Base-by-base conservation (phyloP, 306 rosid species). In the Trifolium dubium region DNA sequence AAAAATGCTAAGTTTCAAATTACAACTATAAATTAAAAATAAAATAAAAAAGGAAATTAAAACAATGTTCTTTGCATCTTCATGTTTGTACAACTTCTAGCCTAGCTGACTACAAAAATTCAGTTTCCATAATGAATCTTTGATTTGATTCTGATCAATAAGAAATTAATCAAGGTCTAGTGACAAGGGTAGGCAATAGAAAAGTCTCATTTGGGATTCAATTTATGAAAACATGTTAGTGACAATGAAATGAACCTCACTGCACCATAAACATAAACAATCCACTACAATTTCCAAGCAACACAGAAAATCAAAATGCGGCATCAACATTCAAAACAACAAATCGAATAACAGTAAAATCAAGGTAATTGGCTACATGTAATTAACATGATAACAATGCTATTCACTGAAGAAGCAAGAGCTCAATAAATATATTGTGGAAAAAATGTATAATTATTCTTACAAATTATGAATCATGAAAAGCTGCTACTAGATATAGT, bases 401-500 rank as follows among this genome's bases (percentile, higher is more conserved):
- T 11, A 28, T 40, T 49, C 59, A 69, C 35, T 69, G 47, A 79
- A 60, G 19, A 77, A 58, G 51, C 39, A 53, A 18, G 12, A 79
- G 66, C 50, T 6, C 67, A 56, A 60, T 19, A 14, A 44, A 69
- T 41, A 60, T 17, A 3, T 2, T 5, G 31, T 63, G 49, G 11
- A 8, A 37, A 63, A 43, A 63, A 43, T 51, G 71, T 6, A 62
- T 55, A 9, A 31, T 56, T 58, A 74, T 69, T 77, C 80, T 59
- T 46, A 30, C 10, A 6, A 6, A 37, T 3, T 31, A 63, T 47
- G 43, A 72, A 72, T 79, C 56, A 78, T 32, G 70, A 74, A 66
- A 80, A 62, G 77, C 74, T 80, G 63, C 72, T 43, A 60, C 19
- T 44, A 77, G 84, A 65, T 47, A 82, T 37, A 58, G 60, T 64